phyloP scores from a whole-genome alignment of 495 filamentous ascomycete species.

The Alectoria sarmentosa region DNA sequence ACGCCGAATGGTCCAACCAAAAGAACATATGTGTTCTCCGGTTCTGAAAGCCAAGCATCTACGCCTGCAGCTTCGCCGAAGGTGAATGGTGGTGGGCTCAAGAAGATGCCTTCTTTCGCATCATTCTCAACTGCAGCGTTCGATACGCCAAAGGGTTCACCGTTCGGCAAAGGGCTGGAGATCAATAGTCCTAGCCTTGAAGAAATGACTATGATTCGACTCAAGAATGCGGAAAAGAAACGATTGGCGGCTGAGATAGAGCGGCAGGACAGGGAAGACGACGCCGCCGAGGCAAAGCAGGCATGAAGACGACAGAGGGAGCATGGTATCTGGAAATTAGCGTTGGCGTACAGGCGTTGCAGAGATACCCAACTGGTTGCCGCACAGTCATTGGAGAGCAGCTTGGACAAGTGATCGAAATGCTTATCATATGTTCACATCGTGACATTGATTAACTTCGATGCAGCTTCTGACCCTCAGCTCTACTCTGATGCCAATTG shows the following conservation, averaged over 20 bases:
- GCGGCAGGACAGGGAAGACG: constrained; percentile 44
- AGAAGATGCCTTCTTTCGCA: constrained; percentile 42
- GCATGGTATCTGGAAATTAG: constrained; percentile 5
- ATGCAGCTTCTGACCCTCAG: constrained; percentile 29
- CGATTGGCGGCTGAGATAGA: constrained; percentile 49
- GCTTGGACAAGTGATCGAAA: not conserved
- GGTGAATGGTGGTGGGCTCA: constrained; percentile 18
- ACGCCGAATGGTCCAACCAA: not conserved
- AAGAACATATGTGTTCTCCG: constrained; percentile 6
- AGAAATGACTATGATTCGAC: constrained; percentile 52
- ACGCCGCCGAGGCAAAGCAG: constrained; percentile 37
- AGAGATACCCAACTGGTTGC: constrained; percentile 20
- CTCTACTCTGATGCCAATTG: constrained; percentile 50
- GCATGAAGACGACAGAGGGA: constrained; percentile 15
- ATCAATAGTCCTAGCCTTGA: constrained; percentile 45
- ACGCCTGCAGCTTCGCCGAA: constrained; percentile 14
- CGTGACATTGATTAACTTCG: not conserved
- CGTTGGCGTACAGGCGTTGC: constrained; percentile 11
- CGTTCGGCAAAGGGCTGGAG: constrained; percentile 29
- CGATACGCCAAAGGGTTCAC: constrained; percentile 29
- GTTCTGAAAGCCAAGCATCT: not conserved
- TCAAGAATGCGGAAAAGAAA: constrained; percentile 55
- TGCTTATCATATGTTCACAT: not conserved
- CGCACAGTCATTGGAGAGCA: not conserved
- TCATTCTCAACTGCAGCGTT: constrained; percentile 40